Evolutionary conservation across 129 eudicot species (phyloP).

Genomic region (Flaveria ramosissima): DNA sequence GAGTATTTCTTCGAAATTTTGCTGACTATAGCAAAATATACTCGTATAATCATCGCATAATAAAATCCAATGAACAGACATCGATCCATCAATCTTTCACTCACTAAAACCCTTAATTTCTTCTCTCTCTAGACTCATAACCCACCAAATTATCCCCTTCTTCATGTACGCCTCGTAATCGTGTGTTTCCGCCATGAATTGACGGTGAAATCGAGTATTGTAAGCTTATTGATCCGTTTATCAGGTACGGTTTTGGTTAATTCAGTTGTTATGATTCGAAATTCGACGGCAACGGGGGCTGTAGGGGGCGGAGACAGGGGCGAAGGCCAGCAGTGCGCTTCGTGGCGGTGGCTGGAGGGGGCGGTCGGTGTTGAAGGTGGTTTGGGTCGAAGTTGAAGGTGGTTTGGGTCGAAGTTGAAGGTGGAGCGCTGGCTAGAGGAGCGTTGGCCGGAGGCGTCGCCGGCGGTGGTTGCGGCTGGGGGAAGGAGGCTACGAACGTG

Average conservation of each 20-base stretch:
- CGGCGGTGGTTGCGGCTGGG: too few relatives aligned
- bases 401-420: too few relatives aligned
- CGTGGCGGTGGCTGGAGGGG: too few relatives aligned
- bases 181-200: conserved; percentile 18
- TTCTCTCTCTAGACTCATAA: conserved; percentile 23
- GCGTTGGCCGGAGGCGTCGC: too few relatives aligned
- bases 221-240: conserved; percentile 22
- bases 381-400: too few relatives aligned
- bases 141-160: conserved; percentile 13
- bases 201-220: not conserved
- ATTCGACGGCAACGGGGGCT: too few relatives aligned
- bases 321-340: too few relatives aligned
- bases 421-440: too few relatives aligned
- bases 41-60: conserved; percentile 14
- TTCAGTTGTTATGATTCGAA: not conserved
- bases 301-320: too few relatives aligned
- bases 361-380: too few relatives aligned
- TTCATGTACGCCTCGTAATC: not conserved
- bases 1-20: conserved; percentile 8
- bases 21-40: not conserved
- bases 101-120: conserved; percentile 30
- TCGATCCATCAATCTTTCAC: conserved; percentile 32
- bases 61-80: conserved; percentile 17
- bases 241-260: conserved; percentile 23
- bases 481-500: too few relatives aligned